Conservation (phyloP, 148 eudicot genomes). For the Cornus controversa region DNA sequence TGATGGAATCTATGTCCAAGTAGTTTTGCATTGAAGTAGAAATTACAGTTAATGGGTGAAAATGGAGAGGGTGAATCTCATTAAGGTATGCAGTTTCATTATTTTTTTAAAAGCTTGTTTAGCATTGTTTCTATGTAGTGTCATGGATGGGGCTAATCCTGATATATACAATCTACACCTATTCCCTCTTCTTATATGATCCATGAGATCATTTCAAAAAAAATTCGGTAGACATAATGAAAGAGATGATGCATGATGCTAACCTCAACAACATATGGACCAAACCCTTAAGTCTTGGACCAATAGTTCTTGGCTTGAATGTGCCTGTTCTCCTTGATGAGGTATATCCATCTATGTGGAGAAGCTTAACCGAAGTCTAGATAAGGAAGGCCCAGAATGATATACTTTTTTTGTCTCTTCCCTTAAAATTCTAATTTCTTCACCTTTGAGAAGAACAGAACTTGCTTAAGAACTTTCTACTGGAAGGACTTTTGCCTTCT, state of each 20-base stretch:
- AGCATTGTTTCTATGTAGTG: background rate
- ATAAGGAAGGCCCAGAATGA: too few species aligned
- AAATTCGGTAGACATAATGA: background rate
- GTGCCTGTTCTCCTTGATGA: background rate
- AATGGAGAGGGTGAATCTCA: background rate
- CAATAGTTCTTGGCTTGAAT: background rate
- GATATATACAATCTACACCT: background rate
- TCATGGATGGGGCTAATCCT: background rate
- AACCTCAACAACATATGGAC: background rate
- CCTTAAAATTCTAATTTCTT: too few species aligned
- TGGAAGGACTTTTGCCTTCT: too few species aligned
- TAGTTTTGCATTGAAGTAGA: background rate
- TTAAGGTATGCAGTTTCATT: conserved; percentile 1
- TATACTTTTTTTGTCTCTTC: too few species aligned
- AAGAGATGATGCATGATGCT: background rate
- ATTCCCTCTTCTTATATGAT: background rate
- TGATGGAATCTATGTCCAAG: background rate
- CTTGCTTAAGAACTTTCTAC: too few species aligned
- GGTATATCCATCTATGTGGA: too few species aligned
- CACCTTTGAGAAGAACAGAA: too few species aligned
- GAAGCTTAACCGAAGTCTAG: too few species aligned
- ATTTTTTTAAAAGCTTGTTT: background rate
- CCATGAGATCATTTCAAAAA: background rate
- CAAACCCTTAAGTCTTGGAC: background rate
- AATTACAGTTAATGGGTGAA: background rate